Conservation (phyloP, 768 basidiomycete species). For the Auricularia sp. region DNA sequence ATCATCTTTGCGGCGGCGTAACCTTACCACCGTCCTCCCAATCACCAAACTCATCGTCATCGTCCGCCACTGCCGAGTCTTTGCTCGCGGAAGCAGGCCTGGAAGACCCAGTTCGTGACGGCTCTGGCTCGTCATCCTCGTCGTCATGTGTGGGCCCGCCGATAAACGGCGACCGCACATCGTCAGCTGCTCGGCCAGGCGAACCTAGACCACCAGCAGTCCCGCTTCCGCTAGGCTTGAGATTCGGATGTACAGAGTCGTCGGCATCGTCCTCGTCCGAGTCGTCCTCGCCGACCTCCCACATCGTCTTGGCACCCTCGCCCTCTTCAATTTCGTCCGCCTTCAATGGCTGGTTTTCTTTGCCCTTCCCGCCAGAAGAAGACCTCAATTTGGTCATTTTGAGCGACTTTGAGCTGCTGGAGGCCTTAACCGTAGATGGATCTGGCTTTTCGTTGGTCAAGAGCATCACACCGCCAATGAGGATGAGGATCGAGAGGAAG, state of each 20-base stretch:
- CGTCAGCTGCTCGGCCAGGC: conserved; percentile 1
- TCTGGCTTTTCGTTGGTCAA: conserved; percentile 85
- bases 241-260: conserved; percentile 21
- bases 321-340: conserved; percentile 30
- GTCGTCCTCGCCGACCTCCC: conserved; percentile 58
- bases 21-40: conserved; percentile 18
- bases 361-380: conserved; percentile 1
- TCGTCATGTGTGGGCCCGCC: conserved; percentile 20
- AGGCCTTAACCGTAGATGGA: conserved; percentile 16
- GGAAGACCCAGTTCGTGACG: conserved; percentile 20
- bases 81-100: conserved; percentile 25
- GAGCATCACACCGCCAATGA: conserved; percentile 87
- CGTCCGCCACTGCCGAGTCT: conserved; percentile 10
- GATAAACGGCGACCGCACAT: conserved; percentile 9
- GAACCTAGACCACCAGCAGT: conserved; percentile 21
- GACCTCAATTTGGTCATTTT: not conserved
- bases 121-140: conserved; percentile 21
- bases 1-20: not conserved
- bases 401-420: not conserved
- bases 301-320: conserved; percentile 40
- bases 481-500: conserved; percentile 74
- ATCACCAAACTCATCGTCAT: conserved; percentile 27
- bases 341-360: conserved; percentile 4
- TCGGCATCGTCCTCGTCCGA: conserved; percentile 58
- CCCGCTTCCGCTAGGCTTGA: conserved; percentile 22